Percentiles rank a stretch among this genome's conserved stretches.
phyloP scores from a whole-genome alignment of 2,329 filamentous ascomycete species.

The Lasiodiplodia theobromae region DNA sequence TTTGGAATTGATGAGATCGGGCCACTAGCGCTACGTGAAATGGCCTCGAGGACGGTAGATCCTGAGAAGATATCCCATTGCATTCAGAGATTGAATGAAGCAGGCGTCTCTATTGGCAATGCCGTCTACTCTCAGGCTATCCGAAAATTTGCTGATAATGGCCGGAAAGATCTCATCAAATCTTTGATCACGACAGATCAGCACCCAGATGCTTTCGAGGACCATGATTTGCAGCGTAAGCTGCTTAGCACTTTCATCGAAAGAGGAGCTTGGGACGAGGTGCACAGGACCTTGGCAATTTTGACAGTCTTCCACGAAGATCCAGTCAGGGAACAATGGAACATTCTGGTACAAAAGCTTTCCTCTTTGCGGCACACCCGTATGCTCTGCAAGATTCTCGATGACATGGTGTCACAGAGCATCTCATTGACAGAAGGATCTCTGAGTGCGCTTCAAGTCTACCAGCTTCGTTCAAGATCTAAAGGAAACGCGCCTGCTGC shows the following conservation, averaged over 20 bases:
- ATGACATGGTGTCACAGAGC: constrained; percentile 58
- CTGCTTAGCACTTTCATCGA: constrained; percentile 62
- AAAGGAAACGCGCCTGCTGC: constrained; percentile 15
- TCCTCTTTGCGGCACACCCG: constrained; percentile 42
- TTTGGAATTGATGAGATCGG: constrained; percentile 77
- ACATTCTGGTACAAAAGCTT: constrained; percentile 50
- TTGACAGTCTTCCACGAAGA: constrained; percentile 54
- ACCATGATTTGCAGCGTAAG: constrained; percentile 60
- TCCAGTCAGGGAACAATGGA: constrained; percentile 51
- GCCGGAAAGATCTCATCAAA: constrained; percentile 60
- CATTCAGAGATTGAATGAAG: constrained; percentile 66
- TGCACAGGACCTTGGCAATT: constrained; percentile 63
- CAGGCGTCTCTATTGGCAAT: constrained; percentile 68
- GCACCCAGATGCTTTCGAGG: constrained; percentile 69
- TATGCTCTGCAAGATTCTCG: constrained; percentile 46
- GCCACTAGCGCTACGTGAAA: constrained; percentile 76
- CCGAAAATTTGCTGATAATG: constrained; percentile 66
- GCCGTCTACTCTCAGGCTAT: constrained; percentile 72
- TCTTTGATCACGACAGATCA: constrained; percentile 66
- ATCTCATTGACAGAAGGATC: constrained; percentile 54
- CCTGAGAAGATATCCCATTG: constrained; percentile 64
- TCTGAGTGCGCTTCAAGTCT: constrained; percentile 52
- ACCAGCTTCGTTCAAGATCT: constrained; percentile 25
- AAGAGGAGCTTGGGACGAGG: constrained; percentile 58
- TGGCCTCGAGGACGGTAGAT: constrained; percentile 70